phyloP scores from a whole-genome alignment of 2,329 filamentous ascomycete genomes.

The Talaromyces sp. region DNA sequence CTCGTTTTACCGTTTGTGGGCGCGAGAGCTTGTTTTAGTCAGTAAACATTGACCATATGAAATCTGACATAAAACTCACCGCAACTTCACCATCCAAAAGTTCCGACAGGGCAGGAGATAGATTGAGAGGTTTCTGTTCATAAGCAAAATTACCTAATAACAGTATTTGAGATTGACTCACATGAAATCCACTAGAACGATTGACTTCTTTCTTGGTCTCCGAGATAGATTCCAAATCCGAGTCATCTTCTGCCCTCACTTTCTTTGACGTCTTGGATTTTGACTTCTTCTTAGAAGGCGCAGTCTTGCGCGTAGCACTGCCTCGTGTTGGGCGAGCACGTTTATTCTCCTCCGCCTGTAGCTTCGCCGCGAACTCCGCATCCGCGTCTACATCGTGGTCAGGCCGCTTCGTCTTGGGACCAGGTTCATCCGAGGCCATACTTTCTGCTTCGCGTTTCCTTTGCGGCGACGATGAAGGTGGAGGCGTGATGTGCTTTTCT shows the following conservation, averaged over 20 bases:
- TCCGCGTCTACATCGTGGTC: slow-evolving; percentile 73
- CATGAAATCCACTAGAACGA: slow-evolving; percentile 87
- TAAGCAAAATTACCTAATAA: not conserved
- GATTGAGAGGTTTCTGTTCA: slow-evolving; percentile 47
- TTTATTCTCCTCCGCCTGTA: slow-evolving; percentile 90
- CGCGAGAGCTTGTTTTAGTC: slow-evolving; percentile 67
- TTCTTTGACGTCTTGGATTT: slow-evolving; percentile 61
- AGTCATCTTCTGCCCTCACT: slow-evolving; percentile 75
- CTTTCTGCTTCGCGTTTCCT: slow-evolving; percentile 45
- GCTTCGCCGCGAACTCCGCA: slow-evolving; percentile 77
- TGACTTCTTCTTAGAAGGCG: slow-evolving; percentile 63
- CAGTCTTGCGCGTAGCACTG: slow-evolving; percentile 60
- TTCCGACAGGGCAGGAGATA: slow-evolving; percentile 47
- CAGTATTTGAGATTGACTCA: slow-evolving; percentile 39
- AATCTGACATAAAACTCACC: slow-evolving; percentile 33
- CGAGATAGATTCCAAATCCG: slow-evolving; percentile 67
- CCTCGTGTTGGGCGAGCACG: slow-evolving; percentile 74
- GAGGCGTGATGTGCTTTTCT: slow-evolving; percentile 30
- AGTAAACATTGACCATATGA: not conserved
- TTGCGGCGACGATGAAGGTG: slow-evolving; percentile 36
- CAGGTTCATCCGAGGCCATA: slow-evolving; percentile 42
- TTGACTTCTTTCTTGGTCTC: slow-evolving; percentile 62
- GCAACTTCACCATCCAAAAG: slow-evolving; percentile 46
- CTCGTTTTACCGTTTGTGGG: slow-evolving; percentile 91
- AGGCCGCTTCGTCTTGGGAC: slow-evolving; percentile 60